Base-by-base conservation (phyloP, 2,329 filamentous ascomycete genomes). In the Penicillium freii region DNA sequence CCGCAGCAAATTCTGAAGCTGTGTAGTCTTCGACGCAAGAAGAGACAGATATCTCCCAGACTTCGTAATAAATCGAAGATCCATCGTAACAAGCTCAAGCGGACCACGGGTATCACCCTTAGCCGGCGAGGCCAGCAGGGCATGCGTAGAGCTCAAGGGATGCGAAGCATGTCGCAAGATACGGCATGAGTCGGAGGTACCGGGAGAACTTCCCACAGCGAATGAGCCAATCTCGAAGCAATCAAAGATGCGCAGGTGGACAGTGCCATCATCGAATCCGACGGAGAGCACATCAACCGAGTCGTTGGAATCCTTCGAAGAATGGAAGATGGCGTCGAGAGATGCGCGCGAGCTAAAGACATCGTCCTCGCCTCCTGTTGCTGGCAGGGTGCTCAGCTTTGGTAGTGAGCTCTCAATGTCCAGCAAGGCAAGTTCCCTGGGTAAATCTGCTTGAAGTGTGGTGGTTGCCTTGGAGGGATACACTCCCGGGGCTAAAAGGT, bases 201-300 rank as follows among this genome's bases (percentile, higher is more conserved):
- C 51, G 80, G 71, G 13, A 60, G 70, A 67, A 70, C 72, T 56
- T 60, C 67, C 4, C 75, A 77, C 2, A 73, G 70, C 29, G 78
- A 81, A 56, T 82, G 80, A 57, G 4, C 91, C 90, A 57, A 95
- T 87, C 58, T 89, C 82, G 66, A 96, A 91, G 6, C 89, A 92
- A 71, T 96, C 89, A 71, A 93, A 93, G 47, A 96, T 91, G 64
- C 87, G 90, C 19, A 95, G 79, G 69, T 93, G 88, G 13, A 95
- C 80, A 19, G 79, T 82, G 9, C 89, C 89, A 61, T 90, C 83
- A 55, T 84, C 82, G 4, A 87, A 89, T 5, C 89, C 90, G 2
- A 90, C 83, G 5, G 93, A 78, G 77, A 95, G 86, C 62, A 93
- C 84, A 71, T 93, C 89, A 43, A 94, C 87, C n/a, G 85, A 82